These are phyloP conservation scores for Phascolomyces articulosus DNA, from an alignment of 371 early-diverging fungal genomes.

Conservation along the genomic window DNA sequence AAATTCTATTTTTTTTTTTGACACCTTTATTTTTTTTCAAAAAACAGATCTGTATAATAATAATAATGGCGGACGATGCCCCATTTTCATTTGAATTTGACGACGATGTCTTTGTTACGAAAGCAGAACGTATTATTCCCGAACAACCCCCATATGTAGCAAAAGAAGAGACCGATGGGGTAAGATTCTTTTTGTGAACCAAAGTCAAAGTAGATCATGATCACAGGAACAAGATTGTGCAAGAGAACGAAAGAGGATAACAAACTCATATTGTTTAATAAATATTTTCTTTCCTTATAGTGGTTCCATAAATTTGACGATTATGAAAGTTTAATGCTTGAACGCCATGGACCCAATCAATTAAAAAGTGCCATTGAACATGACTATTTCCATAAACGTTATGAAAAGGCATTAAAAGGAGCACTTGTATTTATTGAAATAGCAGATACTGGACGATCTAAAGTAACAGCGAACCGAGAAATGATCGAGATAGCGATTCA, in stretches of 20 bases:
- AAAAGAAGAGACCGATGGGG: conserved; percentile 50
- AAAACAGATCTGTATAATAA: too few relatives aligned
- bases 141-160: conserved; percentile 34
- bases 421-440: conserved; percentile 37
- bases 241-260: too few relatives aligned
- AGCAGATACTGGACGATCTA: conserved; percentile 32
- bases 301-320: conserved; percentile 42
- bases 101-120: conserved; percentile 45
- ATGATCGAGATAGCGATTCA: conserved; percentile 45
- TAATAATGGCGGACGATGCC: conserved; percentile 1
- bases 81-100: conserved; percentile 40
- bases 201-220: background rate
- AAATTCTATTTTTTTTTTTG: too few relatives aligned
- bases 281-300: too few relatives aligned
- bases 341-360: conserved; percentile 46
- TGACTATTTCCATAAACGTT: conserved; percentile 43
- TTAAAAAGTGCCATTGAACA: conserved; percentile 42
- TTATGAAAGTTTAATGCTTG: conserved; percentile 35
- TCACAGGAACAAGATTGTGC: too few relatives aligned
- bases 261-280: too few relatives aligned
- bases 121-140: conserved; percentile 25
- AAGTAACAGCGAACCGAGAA: conserved; percentile 39
- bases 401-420: conserved; percentile 33
- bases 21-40: too few relatives aligned
- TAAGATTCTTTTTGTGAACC: conserved; percentile 12